Evolutionary conservation across 75 land plant genomes (phyloP).

Genomic region (Selaginella moellendorffii): DNA sequence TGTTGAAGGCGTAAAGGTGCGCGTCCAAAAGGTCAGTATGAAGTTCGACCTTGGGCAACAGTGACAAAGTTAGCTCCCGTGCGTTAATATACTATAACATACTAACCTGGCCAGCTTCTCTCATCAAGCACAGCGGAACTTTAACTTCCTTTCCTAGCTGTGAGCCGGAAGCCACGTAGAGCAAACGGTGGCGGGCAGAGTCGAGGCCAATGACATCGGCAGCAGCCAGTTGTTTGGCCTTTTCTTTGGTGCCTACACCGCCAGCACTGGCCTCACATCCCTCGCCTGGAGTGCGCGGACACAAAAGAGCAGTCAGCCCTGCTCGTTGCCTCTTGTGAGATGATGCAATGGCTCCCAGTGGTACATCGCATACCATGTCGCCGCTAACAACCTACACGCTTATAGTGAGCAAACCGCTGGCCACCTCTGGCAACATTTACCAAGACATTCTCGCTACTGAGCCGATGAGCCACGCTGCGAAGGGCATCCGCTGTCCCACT

Average conservation of each 20-base stretch:
- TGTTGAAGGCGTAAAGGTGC: slow-evolving; percentile 89
- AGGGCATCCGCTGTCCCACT: slow-evolving; percentile 88
- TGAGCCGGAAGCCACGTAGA: slow-evolving; percentile 54
- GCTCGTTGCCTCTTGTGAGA: slow-evolving; percentile 81
- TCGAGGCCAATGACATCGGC: slow-evolving; percentile 75
- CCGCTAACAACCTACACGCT: slow-evolving; percentile 78
- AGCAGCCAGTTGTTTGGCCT: slow-evolving; percentile 47
- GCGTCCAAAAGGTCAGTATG: slow-evolving; percentile 92
- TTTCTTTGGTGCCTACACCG: slow-evolving; percentile 56
- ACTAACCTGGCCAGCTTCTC: slow-evolving; percentile 60
- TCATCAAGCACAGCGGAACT: slow-evolving; percentile 52
- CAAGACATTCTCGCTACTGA: slow-evolving; percentile 75
- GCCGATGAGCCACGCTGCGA: slow-evolving; percentile 42
- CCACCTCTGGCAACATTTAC: slow-evolving; percentile 26
- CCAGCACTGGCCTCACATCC: slow-evolving; percentile 45
- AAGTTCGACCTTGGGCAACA: slow-evolving; percentile 51
- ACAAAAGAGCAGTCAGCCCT: slow-evolving; percentile 65
- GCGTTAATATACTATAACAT: no score
- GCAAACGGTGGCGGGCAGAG: slow-evolving; percentile 48
- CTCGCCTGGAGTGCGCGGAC: slow-evolving; percentile 48
- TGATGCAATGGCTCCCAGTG: slow-evolving; percentile 86
- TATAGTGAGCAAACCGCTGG: no score
- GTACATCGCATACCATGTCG: slow-evolving; percentile 84
- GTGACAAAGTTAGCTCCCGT: not conserved
- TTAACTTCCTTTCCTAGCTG: slow-evolving; percentile 51